Evolutionary conservation across 306 rosid genomes (phyloP), one percentile per base, ranked within the genome.

Genomic region (Casuarina equisetifolia): DNA sequence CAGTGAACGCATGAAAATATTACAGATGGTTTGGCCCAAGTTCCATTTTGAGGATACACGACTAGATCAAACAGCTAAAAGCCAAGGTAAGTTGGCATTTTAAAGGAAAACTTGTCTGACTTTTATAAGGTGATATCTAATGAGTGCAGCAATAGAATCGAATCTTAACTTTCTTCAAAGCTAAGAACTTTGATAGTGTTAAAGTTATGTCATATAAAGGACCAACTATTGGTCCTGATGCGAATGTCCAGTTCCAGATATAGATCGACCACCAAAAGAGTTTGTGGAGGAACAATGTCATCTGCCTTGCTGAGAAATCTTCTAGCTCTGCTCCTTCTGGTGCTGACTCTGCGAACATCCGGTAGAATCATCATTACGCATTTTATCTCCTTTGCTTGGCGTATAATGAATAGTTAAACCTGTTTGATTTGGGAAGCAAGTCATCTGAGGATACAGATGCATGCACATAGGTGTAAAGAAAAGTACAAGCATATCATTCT

Each of bases 131-230:
- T 87, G 20, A n/a, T 20, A 74, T 19, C 50, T 79, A 84, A 87
- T 86, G 45, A 82, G 84, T 51, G 83, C n/a, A 78, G 64, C 32
- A 25, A 54, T 25, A 69, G 69, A 57, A 49, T 45, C 44, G 84
- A 51, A 62, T 61, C 59, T 75, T 54, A 42, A 63, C 87, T 76
- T 83, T 86, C 73, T 55, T 57, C 45, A 84, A 84, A 82, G 81
- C 76, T 45, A 71, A 71, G 61, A 42, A 25, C 70, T 40, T 8
- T 36, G 50, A 61, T 9, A 19, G 9, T 44, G 3, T 70, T 12
- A 13, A 52, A 54, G 76, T 73, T 58, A 2, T 20, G 32, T 32
- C 40, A 70, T 62, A 53, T 51, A 46, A 44, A 43, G 40, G 25
- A 52, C 59, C 44, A 25, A 53, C 32, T 61, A 67, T 68, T 35